Percentiles rank a stretch among this genome's conserved stretches.
phyloP scores from a whole-genome alignment of 202 grass and related monocot genomes.

The Hordeum pubiflorum region DNA sequence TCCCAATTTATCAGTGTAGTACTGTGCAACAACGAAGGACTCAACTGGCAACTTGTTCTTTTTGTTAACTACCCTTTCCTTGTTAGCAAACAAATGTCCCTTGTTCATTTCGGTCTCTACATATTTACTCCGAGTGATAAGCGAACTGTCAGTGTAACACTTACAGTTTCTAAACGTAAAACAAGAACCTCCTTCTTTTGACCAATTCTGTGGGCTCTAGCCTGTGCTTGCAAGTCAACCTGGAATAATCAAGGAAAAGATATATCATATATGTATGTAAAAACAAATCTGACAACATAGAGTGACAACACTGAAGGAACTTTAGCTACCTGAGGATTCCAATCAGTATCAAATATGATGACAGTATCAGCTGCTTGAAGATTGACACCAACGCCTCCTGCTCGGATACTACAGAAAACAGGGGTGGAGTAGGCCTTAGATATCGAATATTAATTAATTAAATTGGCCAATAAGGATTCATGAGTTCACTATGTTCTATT shows the following conservation, averaged over 20 bases:
- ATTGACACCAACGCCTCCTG: constrained; percentile 95
- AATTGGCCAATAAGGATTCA: not conserved
- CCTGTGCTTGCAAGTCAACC: constrained; percentile 99
- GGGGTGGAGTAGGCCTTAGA: not conserved
- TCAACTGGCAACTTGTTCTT: not conserved
- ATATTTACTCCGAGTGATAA: not conserved
- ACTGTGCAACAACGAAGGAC: not conserved
- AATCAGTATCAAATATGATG: constrained; percentile 98
- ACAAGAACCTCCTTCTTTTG: constrained; percentile 99
- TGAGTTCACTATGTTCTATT: not conserved
- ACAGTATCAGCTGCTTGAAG: constrained; percentile 99
- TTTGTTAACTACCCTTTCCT: not conserved
- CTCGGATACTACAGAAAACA: constrained; percentile 75
- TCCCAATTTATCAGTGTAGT: no score
- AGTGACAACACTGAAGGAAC: constrained; percentile 17
- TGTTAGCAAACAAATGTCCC: not conserved
- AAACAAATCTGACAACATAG: not conserved
- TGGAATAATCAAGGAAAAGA: constrained; percentile 27
- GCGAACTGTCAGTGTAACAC: constrained; percentile 25
- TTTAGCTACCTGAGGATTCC: constrained; percentile 91
- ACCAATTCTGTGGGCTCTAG: constrained; percentile 95
- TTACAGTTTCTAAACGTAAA: constrained; percentile 75
- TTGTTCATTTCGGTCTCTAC: not conserved
- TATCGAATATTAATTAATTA: not conserved
- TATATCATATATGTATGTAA: not conserved